Conservation (phyloP, 345 rosid genomes). For the Eucalyptus cloeziana region DNA sequence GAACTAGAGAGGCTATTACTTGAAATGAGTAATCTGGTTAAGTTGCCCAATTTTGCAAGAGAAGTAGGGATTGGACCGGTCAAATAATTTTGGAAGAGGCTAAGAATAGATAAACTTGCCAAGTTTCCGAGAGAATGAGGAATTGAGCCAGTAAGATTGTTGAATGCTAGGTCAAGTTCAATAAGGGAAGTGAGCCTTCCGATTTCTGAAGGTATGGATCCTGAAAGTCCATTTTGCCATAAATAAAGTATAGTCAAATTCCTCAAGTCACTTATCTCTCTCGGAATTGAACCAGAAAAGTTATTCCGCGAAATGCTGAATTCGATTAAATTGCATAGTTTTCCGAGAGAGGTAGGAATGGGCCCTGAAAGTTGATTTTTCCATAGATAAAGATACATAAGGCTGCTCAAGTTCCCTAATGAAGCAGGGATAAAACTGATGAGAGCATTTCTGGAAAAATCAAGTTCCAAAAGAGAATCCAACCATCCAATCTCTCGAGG, state of each 20-base stretch:
- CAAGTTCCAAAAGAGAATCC: fast-evolving
- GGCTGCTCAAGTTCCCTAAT: neutral
- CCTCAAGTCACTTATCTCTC: neutral
- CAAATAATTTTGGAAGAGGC: neutral
- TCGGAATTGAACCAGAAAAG: neutral
- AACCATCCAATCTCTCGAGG: fast-evolving
- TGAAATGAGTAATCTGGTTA: fast-evolving
- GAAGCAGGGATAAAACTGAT: fast-evolving
- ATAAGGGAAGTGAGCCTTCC: neutral
- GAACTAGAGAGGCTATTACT: fast-evolving
- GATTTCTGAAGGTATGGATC: fast-evolving
- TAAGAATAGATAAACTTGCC: neutral
- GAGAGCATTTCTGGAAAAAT: fast-evolving
- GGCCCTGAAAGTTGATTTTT: neutral
- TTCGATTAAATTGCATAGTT: fast-evolving
- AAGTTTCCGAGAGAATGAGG: fast-evolving
- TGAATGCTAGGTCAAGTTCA: fast-evolving
- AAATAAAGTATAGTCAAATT: neutral
- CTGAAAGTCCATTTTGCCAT: neutral
- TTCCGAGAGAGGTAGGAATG: neutral
- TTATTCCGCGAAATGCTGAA: fast-evolving
- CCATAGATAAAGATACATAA: neutral
- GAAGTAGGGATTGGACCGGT: neutral
- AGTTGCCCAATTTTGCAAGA: fast-evolving
- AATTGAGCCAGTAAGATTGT: neutral